Evolutionary conservation across 1,284 basidiomycete species (phyloP).

Genomic region (Papiliotrema nemorosa): DNA sequence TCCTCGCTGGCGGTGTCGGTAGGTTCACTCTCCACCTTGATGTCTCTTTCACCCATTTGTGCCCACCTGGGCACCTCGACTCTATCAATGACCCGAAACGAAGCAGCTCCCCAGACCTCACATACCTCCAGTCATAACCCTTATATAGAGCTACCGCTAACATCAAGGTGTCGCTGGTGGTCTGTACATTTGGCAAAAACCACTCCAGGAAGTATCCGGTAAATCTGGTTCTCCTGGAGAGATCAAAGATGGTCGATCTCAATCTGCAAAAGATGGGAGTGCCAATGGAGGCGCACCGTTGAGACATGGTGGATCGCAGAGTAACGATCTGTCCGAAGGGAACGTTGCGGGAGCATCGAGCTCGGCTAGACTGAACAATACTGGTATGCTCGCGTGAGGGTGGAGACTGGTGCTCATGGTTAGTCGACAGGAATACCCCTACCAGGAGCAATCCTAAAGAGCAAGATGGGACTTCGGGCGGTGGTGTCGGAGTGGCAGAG

Average conservation of each 20-base stretch:
- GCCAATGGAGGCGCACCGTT: conserved; percentile 8
- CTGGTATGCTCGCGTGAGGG: conserved; percentile 24
- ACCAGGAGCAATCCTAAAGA: conserved; percentile 17
- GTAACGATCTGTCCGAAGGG: conserved; percentile 10
- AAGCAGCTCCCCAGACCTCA: background rate
- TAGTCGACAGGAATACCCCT: conserved; percentile 31
- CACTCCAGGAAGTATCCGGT: conserved; percentile 27
- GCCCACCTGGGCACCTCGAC: background rate
- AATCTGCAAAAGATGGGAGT: conserved; percentile 21
- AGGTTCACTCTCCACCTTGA: background rate
- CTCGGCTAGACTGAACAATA: conserved; percentile 15
- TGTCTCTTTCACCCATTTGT: no score
- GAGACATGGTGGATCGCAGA: conserved; percentile 29
- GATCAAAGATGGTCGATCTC: conserved; percentile 21
- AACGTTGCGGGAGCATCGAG: conserved; percentile 33
- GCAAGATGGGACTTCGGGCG: conserved; percentile 30
- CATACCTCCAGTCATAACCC: background rate
- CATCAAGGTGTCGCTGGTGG: background rate
- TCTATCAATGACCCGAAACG: no score
- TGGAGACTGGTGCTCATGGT: no score
- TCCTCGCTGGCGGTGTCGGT: conserved; percentile 4
- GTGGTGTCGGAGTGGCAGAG: conserved; percentile 38
- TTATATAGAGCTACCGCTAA: background rate
- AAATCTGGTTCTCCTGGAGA: conserved; percentile 14
- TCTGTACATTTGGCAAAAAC: conserved; percentile 3